Evolutionary conservation across 2,329 filamentous ascomycete genomes (phyloP).

Genomic region (Phyllosticta citrichinensis): DNA sequence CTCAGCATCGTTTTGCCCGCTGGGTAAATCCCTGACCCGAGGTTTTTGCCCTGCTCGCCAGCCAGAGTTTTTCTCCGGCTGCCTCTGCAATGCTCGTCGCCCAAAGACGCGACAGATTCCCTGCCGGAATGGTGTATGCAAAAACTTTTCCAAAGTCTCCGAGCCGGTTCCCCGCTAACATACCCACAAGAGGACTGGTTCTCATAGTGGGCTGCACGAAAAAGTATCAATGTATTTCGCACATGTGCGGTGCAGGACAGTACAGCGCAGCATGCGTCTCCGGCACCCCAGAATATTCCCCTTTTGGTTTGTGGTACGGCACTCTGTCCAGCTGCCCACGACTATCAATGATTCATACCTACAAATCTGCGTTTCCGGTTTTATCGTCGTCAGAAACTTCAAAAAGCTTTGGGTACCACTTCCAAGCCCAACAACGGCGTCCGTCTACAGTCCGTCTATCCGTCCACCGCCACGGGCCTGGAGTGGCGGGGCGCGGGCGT

Average conservation of each 20-base stretch:
- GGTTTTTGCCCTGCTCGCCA: neutral
- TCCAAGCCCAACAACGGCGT: neutral
- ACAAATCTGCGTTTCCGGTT: neutral
- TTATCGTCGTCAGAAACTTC: neutral
- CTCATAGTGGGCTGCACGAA: neutral
- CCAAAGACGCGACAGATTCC: neutral
- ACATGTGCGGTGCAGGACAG: neutral
- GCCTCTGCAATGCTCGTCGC: neutral
- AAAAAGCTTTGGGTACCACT: neutral
- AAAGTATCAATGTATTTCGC: neutral
- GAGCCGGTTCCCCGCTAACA: neutral
- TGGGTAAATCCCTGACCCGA: neutral
- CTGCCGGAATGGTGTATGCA: neutral
- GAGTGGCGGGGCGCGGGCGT: neutral
- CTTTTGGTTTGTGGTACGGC: neutral
- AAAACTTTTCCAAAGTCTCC: neutral
- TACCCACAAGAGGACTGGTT: neutral
- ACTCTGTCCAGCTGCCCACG: neutral
- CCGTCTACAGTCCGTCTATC: neutral
- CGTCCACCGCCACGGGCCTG: neutral
- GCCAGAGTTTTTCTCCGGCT: neutral
- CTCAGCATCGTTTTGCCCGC: neutral
- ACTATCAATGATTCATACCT: neutral
- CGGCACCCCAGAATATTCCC: neutral
- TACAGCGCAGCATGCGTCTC: neutral